Conservation (phyloP, 768 basidiomycete species). For the Porpolomopsis calyptriformis region DNA sequence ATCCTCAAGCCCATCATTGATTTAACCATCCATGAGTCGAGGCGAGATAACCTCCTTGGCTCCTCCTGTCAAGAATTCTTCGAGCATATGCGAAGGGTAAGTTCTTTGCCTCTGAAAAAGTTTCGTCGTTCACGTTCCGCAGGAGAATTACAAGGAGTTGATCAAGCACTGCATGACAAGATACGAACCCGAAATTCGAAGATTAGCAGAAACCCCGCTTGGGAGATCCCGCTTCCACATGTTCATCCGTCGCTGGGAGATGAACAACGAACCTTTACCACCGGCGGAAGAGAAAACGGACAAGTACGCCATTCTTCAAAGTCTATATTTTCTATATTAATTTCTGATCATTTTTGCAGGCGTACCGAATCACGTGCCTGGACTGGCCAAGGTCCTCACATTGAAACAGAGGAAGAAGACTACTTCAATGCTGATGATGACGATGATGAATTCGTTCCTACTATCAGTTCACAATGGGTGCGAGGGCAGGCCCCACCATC, state of each 20-base stretch:
- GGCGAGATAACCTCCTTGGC: slow-evolving; percentile 83
- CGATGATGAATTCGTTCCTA: slow-evolving; percentile 30
- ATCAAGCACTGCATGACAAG: slow-evolving; percentile 77
- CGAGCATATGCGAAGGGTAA: slow-evolving; percentile 78
- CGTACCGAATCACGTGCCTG: slow-evolving; percentile 31
- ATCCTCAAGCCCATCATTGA: slow-evolving; percentile 76
- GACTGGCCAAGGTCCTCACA: slow-evolving; percentile 35
- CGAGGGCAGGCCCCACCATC: slow-evolving; percentile 22
- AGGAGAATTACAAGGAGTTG: slow-evolving; percentile 85
- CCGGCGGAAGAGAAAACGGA: slow-evolving; percentile 39
- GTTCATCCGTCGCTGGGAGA: slow-evolving; percentile 79
- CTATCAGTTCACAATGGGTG: slow-evolving; percentile 30
- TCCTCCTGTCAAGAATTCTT: slow-evolving; percentile 96
- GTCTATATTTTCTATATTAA: slow-evolving; percentile 6
- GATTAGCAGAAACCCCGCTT: slow-evolving; percentile 48
- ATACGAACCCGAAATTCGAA: slow-evolving; percentile 55
- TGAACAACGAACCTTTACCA: slow-evolving; percentile 77
- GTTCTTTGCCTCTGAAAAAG: slow-evolving; percentile 14
- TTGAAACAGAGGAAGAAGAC: slow-evolving; percentile 78
- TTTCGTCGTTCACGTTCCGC: not conserved
- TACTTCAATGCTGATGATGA: slow-evolving; percentile 91
- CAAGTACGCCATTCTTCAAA: slow-evolving; percentile 29
- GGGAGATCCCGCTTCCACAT: slow-evolving; percentile 58
- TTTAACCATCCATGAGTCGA: slow-evolving; percentile 71
- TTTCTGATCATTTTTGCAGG: slow-evolving; percentile 19